Conservation (phyloP, 2,329 filamentous ascomycete genomes). For the Mycogone perniciosa region DNA sequence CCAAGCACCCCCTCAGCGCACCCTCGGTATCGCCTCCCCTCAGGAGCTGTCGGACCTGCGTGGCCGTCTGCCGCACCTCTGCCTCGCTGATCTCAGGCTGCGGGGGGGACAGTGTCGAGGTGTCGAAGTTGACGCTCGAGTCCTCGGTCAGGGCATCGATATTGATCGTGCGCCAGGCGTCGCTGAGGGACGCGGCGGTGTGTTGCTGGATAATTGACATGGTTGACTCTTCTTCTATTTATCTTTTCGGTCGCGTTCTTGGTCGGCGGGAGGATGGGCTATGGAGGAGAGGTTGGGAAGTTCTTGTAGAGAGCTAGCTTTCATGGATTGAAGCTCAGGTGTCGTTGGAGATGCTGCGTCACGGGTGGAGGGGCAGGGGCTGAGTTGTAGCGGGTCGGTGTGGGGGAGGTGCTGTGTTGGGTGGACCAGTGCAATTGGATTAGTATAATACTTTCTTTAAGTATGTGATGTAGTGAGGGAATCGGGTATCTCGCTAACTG, state of each 20-base stretch:
- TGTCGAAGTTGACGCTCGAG: constrained; percentile 85
- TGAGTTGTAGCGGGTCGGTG: background rate
- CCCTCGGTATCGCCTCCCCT: constrained; percentile 83
- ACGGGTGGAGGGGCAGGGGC: constrained; percentile 24
- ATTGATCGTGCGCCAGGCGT: constrained; percentile 83
- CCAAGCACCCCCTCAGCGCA: constrained; percentile 74
- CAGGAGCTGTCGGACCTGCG: constrained; percentile 81
- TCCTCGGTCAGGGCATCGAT: constrained; percentile 88
- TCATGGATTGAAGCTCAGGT: constrained; percentile 8
- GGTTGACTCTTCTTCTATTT: background rate
- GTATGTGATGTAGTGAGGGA: background rate
- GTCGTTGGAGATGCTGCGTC: constrained; percentile 24
- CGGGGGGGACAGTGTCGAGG: constrained; percentile 72
- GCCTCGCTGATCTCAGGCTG: constrained; percentile 67
- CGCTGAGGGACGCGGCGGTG: constrained; percentile 52
- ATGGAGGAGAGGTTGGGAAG: background rate
- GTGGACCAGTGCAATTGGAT: background rate
- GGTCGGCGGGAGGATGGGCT: background rate
- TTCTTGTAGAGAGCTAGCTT: constrained; percentile 8
- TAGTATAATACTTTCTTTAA: background rate
- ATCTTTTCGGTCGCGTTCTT: background rate
- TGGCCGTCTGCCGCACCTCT: constrained; percentile 70
- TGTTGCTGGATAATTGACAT: constrained; percentile 67
- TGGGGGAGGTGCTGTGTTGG: background rate
- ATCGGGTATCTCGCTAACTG: too few relatives aligned